phyloP scores from a whole-genome alignment of 73 alveolate genomes.

The Blepharisma japonicum region DNA sequence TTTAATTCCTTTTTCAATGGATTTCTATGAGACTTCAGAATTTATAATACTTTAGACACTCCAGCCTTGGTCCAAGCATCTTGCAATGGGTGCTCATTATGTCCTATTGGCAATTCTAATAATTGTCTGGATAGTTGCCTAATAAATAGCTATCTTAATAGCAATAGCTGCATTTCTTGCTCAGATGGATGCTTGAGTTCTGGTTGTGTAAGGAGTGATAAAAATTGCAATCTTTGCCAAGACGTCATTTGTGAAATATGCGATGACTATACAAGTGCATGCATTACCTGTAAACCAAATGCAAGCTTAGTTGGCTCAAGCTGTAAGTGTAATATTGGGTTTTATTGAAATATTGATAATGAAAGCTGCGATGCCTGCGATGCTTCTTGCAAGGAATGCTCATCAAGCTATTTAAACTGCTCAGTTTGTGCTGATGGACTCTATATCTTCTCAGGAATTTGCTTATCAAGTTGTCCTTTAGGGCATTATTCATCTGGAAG shows the following conservation, averaged over 20 bases:
- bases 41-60: background rate
- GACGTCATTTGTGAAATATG: background rate
- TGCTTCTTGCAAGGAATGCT: background rate
- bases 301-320: background rate
- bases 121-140: background rate
- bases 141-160: background rate
- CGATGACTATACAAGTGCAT: background rate
- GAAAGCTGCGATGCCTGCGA: background rate
- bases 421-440: background rate
- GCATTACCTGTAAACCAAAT: background rate
- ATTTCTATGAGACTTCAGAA: background rate
- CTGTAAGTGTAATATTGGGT: background rate
- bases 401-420: background rate
- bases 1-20: background rate
- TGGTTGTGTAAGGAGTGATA: slow-evolving; percentile 19
- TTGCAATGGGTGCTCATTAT: background rate
- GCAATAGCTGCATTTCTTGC: background rate
- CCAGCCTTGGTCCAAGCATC: background rate
- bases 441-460: background rate
- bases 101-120: background rate
- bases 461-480: background rate
- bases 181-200: background rate
- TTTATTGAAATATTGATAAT: background rate
- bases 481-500: background rate
- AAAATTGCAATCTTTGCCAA: slow-evolving; percentile 5